Conservation (phyloP, 2,329 filamentous ascomycete genomes). For the Thelonectria blattea region DNA sequence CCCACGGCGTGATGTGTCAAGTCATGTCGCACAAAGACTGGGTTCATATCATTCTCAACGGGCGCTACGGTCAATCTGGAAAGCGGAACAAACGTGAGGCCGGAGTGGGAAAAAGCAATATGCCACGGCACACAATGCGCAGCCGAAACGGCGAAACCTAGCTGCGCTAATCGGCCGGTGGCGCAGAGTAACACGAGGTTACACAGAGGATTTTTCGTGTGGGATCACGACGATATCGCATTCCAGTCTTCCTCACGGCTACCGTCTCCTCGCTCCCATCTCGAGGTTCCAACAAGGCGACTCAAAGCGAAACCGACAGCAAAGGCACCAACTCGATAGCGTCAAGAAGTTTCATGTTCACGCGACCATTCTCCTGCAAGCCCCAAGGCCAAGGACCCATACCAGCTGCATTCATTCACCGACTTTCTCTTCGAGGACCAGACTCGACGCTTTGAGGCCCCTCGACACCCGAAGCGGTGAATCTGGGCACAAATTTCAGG, state of each 20-base stretch:
- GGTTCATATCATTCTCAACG: conserved; percentile 7
- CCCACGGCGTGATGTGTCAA: conserved; percentile 22
- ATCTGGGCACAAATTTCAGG: conserved; percentile 11
- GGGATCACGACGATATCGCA: no score
- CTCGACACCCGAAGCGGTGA: conserved; percentile 21
- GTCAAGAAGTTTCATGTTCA: conserved; percentile 15
- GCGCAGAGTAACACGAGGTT: background rate
- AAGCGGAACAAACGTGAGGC: background rate
- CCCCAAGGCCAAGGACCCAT: conserved; percentile 22
- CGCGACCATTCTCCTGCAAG: conserved; percentile 21
- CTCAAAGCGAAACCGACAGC: background rate
- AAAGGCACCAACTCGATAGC: conserved; percentile 1
- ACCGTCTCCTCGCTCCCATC: background rate
- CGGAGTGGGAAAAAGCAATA: conserved; percentile 14
- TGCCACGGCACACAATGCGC: conserved; percentile 8
- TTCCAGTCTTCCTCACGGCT: background rate
- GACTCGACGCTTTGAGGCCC: conserved; percentile 6
- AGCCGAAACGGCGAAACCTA: background rate
- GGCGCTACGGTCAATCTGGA: conserved; percentile 5
- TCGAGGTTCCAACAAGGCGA: background rate
- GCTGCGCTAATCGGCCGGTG: background rate
- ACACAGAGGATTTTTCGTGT: background rate
- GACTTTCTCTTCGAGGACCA: conserved; percentile 24
- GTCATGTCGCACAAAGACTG: conserved; percentile 7
- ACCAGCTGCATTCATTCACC: conserved; percentile 27